These are phyloP conservation scores for Paraconiothyrium sp. DNA, from an alignment of 2,329 filamentous ascomycete genomes.

Conservation along the genomic window DNA sequence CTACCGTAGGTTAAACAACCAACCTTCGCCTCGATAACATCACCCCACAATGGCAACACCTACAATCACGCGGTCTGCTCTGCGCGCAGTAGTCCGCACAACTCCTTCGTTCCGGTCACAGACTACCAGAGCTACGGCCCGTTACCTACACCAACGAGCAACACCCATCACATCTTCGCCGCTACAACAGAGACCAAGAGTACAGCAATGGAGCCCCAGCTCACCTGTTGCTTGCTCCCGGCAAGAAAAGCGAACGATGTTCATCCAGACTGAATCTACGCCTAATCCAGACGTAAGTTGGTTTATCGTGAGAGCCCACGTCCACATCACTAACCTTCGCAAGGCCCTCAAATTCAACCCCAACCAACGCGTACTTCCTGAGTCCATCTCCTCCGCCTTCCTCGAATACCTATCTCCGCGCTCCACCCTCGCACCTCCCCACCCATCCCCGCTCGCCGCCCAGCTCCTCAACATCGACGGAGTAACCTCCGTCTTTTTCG, in stretches of 20 bases:
- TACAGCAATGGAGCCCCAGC: constrained; percentile 36
- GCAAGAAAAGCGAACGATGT: constrained; percentile 74
- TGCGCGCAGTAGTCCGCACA: constrained; percentile 41
- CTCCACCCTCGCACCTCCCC: constrained; percentile 84
- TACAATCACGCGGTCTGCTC: constrained; percentile 37
- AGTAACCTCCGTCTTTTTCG: constrained; percentile 94
- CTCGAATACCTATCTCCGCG: constrained; percentile 92
- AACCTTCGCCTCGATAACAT: not conserved
- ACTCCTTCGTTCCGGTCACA: constrained; percentile 32
- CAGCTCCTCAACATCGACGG: constrained; percentile 93
- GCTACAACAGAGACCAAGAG: constrained; percentile 40
- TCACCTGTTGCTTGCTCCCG: constrained; percentile 22
- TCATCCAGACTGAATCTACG: constrained; percentile 96
- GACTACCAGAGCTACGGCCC: constrained; percentile 40
- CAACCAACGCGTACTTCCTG: constrained; percentile 84
- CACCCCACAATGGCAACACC: constrained; percentile 38
- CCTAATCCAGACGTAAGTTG: constrained; percentile 83
- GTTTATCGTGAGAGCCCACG: not conserved
- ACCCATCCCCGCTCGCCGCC: constrained; percentile 90
- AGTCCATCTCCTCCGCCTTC: constrained; percentile 76
- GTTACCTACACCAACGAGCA: constrained; percentile 47
- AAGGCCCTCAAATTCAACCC: constrained; percentile 90
- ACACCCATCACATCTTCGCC: constrained; percentile 45
- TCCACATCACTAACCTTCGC: not conserved
- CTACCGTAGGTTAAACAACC: not conserved